Percentiles rank a stretch among this genome's conserved stretches.
phyloP scores from a whole-genome alignment of 208 protist species.

The Endotrypanum monterogeii region DNA sequence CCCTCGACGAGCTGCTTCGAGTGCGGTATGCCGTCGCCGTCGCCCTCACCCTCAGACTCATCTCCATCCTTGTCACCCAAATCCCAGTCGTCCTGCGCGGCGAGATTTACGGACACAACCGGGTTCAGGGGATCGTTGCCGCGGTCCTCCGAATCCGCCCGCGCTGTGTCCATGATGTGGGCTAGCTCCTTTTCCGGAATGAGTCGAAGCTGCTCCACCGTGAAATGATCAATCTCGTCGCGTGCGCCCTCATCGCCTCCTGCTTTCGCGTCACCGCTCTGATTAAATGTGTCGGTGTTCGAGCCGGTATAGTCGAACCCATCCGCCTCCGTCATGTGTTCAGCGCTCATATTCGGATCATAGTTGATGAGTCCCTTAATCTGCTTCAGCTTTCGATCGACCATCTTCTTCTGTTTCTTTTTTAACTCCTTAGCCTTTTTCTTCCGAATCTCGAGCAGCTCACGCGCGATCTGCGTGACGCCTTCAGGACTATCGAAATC shows the following conservation, averaged over 20 bases:
- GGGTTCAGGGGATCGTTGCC: constrained; percentile 82
- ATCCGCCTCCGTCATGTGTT: constrained; percentile 73
- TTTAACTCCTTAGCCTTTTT: constrained; percentile 87
- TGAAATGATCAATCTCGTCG: constrained; percentile 71
- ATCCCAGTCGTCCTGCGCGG: constrained; percentile 85
- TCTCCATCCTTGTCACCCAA: constrained; percentile 54
- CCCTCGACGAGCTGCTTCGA: constrained; percentile 76
- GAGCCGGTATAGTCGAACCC: constrained; percentile 49
- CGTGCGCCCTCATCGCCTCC: constrained; percentile 19
- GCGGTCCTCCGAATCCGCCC: constrained; percentile 36
- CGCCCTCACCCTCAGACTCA: constrained; percentile 8
- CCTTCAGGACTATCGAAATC: constrained; percentile 84
- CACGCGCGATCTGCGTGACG: constrained; percentile 78
- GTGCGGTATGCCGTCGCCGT: constrained; percentile 25
- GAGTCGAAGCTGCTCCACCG: constrained; percentile 69
- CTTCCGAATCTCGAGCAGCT: constrained; percentile 88
- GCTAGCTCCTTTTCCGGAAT: constrained; percentile 65
- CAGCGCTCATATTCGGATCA: constrained; percentile 76
- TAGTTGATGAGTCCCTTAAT: constrained; percentile 94
- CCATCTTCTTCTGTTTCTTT: constrained; percentile 92
- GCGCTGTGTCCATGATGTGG: constrained; percentile 59
- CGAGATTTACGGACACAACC: constrained; percentile 75
- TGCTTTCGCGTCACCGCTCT: constrained; percentile 16
- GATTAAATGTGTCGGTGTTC: constrained; percentile 22
- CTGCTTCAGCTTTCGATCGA: constrained; percentile 92